phyloP scores from a whole-genome alignment of 768 basidiomycete genomes.

The Leccinum disarticulatum region DNA sequence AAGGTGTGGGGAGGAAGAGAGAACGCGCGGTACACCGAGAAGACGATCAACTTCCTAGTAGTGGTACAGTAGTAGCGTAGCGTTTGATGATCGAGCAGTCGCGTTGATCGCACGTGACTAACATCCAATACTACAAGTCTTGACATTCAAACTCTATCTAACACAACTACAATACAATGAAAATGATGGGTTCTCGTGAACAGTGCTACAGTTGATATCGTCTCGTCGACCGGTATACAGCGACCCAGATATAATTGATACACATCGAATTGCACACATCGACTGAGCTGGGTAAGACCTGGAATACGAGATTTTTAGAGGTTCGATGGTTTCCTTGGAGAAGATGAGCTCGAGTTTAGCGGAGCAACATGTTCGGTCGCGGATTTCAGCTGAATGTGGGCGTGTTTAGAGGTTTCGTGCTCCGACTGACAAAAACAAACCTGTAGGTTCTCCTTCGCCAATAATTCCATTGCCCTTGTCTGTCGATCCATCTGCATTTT shows the following conservation, averaged over 20 bases:
- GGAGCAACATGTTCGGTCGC: constrained; percentile 13
- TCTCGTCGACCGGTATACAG: not conserved
- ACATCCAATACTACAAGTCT: not conserved
- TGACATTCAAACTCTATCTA: not conserved
- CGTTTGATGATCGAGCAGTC: constrained; percentile 23
- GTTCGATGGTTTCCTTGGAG: constrained; percentile 17
- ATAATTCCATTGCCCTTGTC: constrained; percentile 39
- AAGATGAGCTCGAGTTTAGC: constrained; percentile 13
- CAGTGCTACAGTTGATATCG: not conserved
- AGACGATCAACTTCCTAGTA: not conserved
- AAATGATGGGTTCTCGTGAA: not conserved
- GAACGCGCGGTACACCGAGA: not conserved
- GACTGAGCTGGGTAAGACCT: not conserved
- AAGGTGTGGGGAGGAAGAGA: not conserved
- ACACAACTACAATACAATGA: constrained; percentile 8
- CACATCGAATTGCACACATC: not conserved
- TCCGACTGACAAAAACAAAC: constrained; percentile 25
- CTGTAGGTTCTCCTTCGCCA: constrained; percentile 49
- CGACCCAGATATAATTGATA: not conserved
- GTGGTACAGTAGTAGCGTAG: not conserved
- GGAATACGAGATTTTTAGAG: not conserved
- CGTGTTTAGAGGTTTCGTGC: constrained; percentile 8
- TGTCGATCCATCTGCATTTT: constrained; percentile 51
- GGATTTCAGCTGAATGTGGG: constrained; percentile 16
- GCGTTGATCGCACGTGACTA: constrained; percentile 34